These are phyloP conservation scores for Cystofilobasidium macerans DNA, from an alignment of 768 basidiomycete species.

Conservation along the genomic window DNA sequence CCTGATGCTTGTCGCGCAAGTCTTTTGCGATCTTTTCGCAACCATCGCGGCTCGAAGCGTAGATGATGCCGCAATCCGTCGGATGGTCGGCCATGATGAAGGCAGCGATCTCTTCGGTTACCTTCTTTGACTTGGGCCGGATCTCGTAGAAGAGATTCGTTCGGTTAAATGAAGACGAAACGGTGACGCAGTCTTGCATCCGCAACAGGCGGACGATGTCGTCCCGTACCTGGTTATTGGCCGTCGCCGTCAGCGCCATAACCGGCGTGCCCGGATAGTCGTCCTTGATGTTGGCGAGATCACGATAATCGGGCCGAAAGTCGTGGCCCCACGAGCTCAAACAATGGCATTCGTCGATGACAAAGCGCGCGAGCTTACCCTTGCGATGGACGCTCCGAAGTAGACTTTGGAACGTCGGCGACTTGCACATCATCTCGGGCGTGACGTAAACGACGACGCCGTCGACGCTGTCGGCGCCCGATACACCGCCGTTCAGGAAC, in stretches of 20 bases:
- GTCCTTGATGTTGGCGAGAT: constrained; percentile 54
- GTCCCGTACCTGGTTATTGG: constrained; percentile 60
- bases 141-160: constrained; percentile 74
- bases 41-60: constrained; percentile 57
- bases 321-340: constrained; percentile 85
- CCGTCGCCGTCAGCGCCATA: constrained; percentile 94
- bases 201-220: constrained; percentile 67
- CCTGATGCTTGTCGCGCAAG: constrained; percentile 46
- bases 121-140: constrained; percentile 46
- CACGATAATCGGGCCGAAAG: constrained; percentile 37
- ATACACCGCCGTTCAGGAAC: constrained; percentile 2
- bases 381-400: constrained; percentile 51
- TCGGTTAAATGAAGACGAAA: constrained; percentile 83
- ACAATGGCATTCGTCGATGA: constrained; percentile 93
- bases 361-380: constrained; percentile 67
- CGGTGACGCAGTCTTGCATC: constrained; percentile 49
- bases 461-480: constrained; percentile 2
- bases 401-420: constrained; percentile 47
- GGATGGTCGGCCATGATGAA: constrained; percentile 55
- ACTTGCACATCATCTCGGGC: constrained; percentile 73
- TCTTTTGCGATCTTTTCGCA: constrained; percentile 72
- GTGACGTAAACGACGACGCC: constrained; percentile 66
- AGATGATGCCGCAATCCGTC: constrained; percentile 63
- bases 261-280: constrained; percentile 73
- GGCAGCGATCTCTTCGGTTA: constrained; percentile 51